phyloP scores from a whole-genome alignment of 169 alveolate genomes.

The Amoebophrya sp. region DNA sequence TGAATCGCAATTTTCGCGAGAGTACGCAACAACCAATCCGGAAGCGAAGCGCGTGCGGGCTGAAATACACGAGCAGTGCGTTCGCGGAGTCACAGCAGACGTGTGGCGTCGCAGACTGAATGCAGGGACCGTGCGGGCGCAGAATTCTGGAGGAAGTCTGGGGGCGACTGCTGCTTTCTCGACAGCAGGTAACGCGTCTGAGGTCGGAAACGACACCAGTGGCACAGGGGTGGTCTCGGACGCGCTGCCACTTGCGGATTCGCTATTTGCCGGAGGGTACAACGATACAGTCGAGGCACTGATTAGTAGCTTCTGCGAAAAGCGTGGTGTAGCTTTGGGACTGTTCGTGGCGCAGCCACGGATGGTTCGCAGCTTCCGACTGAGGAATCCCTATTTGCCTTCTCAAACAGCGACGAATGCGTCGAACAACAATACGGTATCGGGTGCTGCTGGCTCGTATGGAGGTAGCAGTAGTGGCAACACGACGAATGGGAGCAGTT shows the following conservation, averaged over 20 bases:
- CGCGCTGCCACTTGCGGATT: neutral
- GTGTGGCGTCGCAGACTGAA: neutral
- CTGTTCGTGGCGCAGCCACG: neutral
- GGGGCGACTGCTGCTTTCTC: too few species aligned
- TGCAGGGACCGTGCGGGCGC: neutral
- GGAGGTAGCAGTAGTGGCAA: too few species aligned
- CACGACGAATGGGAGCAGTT: too few species aligned
- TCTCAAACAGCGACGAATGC: too few species aligned
- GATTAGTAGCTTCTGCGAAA: neutral
- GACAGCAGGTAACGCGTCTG: too few species aligned
- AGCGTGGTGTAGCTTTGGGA: neutral
- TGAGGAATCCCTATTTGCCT: too few species aligned
- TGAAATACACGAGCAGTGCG: neutral
- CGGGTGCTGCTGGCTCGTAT: too few species aligned
- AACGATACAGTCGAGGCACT: neutral
- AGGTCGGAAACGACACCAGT: too few species aligned
- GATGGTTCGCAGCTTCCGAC: neutral
- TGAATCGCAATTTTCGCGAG: neutral
- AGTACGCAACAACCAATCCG: neutral
- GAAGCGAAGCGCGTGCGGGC: neutral
- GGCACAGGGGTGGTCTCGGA: too few species aligned
- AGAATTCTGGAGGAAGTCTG: too few species aligned
- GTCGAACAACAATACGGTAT: too few species aligned
- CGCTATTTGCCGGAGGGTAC: neutral
- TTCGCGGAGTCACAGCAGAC: neutral